These are phyloP conservation scores for Lyophyllum decastes DNA, from an alignment of 768 basidiomycete genomes.

Conservation along the genomic window DNA sequence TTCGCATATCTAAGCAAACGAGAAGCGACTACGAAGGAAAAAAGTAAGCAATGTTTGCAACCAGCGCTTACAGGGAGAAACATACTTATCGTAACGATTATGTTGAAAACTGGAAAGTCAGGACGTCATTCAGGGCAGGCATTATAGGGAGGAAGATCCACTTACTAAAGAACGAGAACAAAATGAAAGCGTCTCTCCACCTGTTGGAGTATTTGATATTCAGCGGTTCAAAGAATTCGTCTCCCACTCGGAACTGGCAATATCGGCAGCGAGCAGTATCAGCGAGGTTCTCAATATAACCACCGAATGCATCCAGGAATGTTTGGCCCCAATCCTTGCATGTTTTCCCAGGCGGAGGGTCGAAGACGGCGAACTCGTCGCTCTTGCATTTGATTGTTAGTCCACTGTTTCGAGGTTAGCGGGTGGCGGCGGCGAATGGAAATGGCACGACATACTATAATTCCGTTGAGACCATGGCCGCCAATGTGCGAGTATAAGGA, in stretches of 20 bases:
- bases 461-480: slow-evolving; percentile 77
- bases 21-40: slow-evolving; percentile 56
- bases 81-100: slow-evolving; percentile 54
- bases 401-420: slow-evolving; percentile 41
- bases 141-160: neutral
- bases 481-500: slow-evolving; percentile 71
- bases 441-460: slow-evolving; percentile 51
- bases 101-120: slow-evolving; percentile 59
- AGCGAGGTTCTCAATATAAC: slow-evolving; percentile 71
- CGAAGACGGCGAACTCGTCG: slow-evolving; percentile 72
- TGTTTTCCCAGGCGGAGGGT: slow-evolving; percentile 73
- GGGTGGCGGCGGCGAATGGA: neutral
- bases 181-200: slow-evolving; percentile 71
- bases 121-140: neutral
- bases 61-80: neutral
- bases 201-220: slow-evolving; percentile 63
- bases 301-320: slow-evolving; percentile 63
- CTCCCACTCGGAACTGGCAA: slow-evolving; percentile 66
- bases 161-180: slow-evolving; percentile 62
- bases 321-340: slow-evolving; percentile 71
- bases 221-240: slow-evolving; percentile 69
- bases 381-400: slow-evolving; percentile 61
- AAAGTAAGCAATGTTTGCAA: neutral
- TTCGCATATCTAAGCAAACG: slow-evolving; percentile 73
- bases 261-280: slow-evolving; percentile 68